phyloP scores from a whole-genome alignment of 805 yeast species.

The Metschnikowia peoriensis region DNA sequence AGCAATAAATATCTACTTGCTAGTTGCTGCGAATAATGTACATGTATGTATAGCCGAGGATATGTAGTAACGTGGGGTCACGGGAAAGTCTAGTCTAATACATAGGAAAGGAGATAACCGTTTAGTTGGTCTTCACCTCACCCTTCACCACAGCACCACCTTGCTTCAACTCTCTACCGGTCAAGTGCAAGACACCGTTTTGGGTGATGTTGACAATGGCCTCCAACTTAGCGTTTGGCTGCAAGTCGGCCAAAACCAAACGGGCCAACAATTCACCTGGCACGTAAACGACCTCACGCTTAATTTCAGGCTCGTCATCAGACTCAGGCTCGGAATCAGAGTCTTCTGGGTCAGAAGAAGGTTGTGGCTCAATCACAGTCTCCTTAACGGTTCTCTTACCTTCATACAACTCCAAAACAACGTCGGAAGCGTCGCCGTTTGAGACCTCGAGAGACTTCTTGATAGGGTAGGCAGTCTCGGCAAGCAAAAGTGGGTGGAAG shows the following conservation, averaged over 20 bases:
- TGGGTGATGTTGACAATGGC: constrained; percentile 61
- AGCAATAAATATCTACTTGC: too few species aligned
- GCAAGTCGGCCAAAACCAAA: constrained; percentile 68
- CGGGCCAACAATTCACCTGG: constrained; percentile 77
- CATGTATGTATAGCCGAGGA: too few species aligned
- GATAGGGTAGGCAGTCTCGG: constrained; percentile 89
- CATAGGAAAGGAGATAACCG: too few species aligned
- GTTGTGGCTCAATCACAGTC: constrained; percentile 70
- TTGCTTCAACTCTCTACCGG: constrained; percentile 64
- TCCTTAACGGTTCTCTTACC: constrained; percentile 83
- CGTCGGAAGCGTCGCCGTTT: constrained; percentile 56
- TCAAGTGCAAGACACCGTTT: constrained; percentile 62
- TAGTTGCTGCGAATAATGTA: too few species aligned
- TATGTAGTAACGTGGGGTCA: too few species aligned
- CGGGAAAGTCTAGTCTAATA: too few species aligned
- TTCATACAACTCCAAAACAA: constrained; percentile 72
- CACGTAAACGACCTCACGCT: constrained; percentile 69
- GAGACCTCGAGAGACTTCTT: constrained; percentile 68
- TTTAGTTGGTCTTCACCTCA: constrained; percentile 32
- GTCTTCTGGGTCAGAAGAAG: constrained; percentile 39
- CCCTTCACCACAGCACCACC: constrained; percentile 57
- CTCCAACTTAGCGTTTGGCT: constrained; percentile 66
- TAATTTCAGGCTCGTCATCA: constrained; percentile 90
- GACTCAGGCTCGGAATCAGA: constrained; percentile 48
- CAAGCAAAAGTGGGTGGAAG: constrained; percentile 70